These are phyloP conservation scores for Leptographium lundbergii DNA, from an alignment of 2,329 filamentous ascomycete genomes.

Conservation along the genomic window DNA sequence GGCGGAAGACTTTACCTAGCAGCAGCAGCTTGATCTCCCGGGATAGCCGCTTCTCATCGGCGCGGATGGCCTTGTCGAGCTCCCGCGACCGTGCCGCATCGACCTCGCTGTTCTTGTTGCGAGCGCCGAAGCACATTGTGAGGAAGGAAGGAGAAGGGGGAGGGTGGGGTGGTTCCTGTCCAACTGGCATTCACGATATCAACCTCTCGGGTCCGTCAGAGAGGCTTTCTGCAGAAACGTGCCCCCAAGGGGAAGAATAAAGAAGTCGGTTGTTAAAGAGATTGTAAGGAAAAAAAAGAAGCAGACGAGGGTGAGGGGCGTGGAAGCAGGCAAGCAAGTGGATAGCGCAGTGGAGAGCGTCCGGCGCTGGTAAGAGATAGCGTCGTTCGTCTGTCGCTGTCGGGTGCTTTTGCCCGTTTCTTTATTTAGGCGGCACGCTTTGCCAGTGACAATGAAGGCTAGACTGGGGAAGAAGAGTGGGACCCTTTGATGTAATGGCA, in stretches of 20 bases:
- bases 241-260: too few relatives aligned
- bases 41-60: conserved; percentile 75
- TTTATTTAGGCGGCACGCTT: background rate
- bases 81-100: conserved; percentile 50
- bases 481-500: background rate
- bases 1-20: conserved; percentile 49
- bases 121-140: conserved; percentile 53
- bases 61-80: conserved; percentile 74
- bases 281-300: background rate
- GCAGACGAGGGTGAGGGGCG: background rate
- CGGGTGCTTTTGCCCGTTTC: background rate
- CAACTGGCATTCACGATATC: too few relatives aligned
- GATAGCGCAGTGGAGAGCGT: background rate
- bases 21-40: conserved; percentile 90
- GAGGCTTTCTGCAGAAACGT: too few relatives aligned
- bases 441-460: background rate
- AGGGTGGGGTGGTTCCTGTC: too few relatives aligned
- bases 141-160: background rate
- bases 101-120: conserved; percentile 35
- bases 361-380: background rate
- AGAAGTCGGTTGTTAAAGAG: background rate
- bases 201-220: too few relatives aligned
- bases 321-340: background rate
- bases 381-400: background rate
- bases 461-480: background rate